Evolutionary conservation across 495 filamentous ascomycete species (phyloP).

Genomic region (Hyaloscypha finlandica): DNA sequence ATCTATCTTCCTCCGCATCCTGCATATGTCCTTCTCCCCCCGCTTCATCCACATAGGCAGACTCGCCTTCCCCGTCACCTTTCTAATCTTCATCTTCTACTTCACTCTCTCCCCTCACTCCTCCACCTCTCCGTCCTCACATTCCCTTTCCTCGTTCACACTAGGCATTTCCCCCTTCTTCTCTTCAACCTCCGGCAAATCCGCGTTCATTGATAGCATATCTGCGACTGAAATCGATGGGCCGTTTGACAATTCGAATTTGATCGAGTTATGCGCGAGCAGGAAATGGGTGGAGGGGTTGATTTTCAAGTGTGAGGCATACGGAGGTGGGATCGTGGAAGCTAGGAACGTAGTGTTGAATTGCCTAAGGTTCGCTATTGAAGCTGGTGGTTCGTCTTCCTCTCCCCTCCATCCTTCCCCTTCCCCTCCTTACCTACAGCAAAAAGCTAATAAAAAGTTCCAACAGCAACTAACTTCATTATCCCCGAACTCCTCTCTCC

Average conservation of each 20-base stretch:
- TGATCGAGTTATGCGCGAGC: constrained; percentile 34
- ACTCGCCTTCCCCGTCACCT: neutral
- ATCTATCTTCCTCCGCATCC: neutral
- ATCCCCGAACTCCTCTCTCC: constrained; percentile 45
- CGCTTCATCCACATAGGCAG: neutral
- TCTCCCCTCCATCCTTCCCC: neutral
- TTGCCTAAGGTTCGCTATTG: constrained; percentile 51
- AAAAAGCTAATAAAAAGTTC: neutral
- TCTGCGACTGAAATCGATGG: constrained; percentile 38
- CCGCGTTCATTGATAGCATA: constrained; percentile 35
- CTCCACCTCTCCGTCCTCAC: neutral
- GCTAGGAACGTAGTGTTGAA: constrained; percentile 42
- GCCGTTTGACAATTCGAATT: constrained; percentile 31
- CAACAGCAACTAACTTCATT: constrained; percentile 41
- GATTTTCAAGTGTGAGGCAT: constrained; percentile 37
- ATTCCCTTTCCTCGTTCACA: neutral
- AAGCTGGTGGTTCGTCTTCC: constrained; percentile 41
- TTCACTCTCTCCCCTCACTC: neutral
- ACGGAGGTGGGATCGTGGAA: constrained; percentile 33
- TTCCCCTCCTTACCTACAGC: neutral
- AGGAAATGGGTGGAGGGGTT: constrained; percentile 37
- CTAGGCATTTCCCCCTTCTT: neutral
- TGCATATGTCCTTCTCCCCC: neutral
- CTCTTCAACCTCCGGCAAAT: constrained; percentile 11
- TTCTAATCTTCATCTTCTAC: neutral